Evolutionary conservation across 1,139 yeast species (phyloP), one percentile per base, ranked within the genome.

Genomic region (Taphrina communis): DNA sequence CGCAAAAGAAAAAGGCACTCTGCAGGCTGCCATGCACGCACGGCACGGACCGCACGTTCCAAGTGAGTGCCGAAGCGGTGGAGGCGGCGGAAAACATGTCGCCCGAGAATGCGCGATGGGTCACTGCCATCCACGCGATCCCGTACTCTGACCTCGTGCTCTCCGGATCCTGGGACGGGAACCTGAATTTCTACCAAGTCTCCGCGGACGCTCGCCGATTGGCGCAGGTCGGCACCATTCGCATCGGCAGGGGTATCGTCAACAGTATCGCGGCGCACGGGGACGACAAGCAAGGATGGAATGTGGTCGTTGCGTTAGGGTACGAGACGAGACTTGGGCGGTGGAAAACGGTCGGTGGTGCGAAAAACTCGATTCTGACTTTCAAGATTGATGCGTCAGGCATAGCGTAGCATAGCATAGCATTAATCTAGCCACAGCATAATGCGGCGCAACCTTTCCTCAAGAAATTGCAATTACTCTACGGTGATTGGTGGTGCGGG

Each of bases 121-220:
- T 95, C 74, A 92, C 98, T 0, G 82, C 94, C 1, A 78, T 94
- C 12, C 83, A 87, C 75, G 91, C 96, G 0, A 81, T 94, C n/a
- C 97, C 99, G n/a, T 93, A 85, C 76, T 84, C 94, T 36, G 93
- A 95, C 76, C 78, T 91, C 7, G 90, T 94, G 75, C 80, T 94
- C 67, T 86, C 92, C 35, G 99, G 99, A 0, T 92, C 98, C 1
- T 89, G 90, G 87, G 85, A 86, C 76, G 98, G 98, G 3, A 78
- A 81, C 6, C 78, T 90, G 69, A 86, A 84, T 72, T 82, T 91
- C 60, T 94, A 98, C 98, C 86, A 85, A 75, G 77, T 94, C 46
- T 85, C 84, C 68, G 87, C 84, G 65, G 88, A 85, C 69, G 77
- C 88, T 75, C 59, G 66, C 12, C 57, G 70, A 6, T 53, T 74